Conservation (phyloP, 2,329 filamentous ascomycete species). For the Diaporthe sp. region DNA sequence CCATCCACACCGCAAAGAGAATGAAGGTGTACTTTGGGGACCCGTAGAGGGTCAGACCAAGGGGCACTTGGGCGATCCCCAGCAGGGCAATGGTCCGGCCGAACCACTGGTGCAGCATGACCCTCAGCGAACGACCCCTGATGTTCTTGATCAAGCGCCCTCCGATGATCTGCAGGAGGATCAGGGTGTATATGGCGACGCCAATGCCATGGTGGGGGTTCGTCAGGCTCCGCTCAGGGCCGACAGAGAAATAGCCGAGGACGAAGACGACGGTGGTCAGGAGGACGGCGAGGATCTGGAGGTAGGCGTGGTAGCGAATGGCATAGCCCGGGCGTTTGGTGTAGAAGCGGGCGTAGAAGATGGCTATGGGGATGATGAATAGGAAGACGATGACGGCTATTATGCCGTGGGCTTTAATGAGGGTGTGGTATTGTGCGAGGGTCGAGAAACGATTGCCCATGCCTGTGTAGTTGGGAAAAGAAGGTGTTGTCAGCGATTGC, state of each 20-base stretch:
- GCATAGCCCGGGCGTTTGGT: constrained; percentile 71
- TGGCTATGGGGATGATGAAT: constrained; percentile 78
- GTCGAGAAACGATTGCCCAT: constrained; percentile 86
- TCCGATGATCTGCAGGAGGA: constrained; percentile 78
- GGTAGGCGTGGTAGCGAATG: constrained; percentile 78
- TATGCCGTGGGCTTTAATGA: constrained; percentile 79
- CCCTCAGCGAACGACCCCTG: constrained; percentile 61
- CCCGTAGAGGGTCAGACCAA: constrained; percentile 92
- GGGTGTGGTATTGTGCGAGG: constrained; percentile 75
- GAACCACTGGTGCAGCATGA: constrained; percentile 87
- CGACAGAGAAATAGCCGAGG: constrained; percentile 83
- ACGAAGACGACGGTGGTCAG: constrained; percentile 79
- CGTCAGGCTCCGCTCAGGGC: constrained; percentile 76
- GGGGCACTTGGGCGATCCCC: constrained; percentile 86
- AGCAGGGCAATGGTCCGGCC: constrained; percentile 83
- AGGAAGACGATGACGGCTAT: constrained; percentile 81
- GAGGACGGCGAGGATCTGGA: constrained; percentile 77
- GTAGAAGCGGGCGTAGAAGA: constrained; percentile 81
- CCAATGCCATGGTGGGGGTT: constrained; percentile 91
- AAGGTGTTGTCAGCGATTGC: constrained; percentile 35
- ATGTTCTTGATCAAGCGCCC: constrained; percentile 73
- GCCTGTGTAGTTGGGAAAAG: constrained; percentile 59
- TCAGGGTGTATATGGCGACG: constrained; percentile 80
- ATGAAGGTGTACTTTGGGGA: constrained; percentile 89
- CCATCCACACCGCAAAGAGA: constrained; percentile 84